These are phyloP conservation scores for Suillus bovinus DNA, from an alignment of 768 basidiomycete genomes.

Conservation along the genomic window DNA sequence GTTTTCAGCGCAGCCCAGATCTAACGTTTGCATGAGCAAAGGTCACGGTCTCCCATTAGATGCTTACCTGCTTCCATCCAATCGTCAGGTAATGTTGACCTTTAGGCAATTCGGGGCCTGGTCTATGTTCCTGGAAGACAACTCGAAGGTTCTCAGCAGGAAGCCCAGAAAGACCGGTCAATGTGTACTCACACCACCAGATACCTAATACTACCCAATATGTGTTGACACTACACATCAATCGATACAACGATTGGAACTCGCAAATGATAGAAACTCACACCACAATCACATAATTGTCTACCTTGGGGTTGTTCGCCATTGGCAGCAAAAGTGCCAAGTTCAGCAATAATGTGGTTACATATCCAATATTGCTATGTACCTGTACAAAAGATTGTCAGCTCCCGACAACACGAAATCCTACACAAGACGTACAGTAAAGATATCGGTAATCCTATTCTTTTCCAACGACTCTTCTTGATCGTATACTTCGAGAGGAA, in stretches of 20 bases:
- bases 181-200: constrained; percentile 75
- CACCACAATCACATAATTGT: constrained; percentile 76
- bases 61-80: constrained; percentile 77
- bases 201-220: constrained; percentile 82
- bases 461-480: constrained; percentile 77
- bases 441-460: constrained; percentile 83
- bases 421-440: constrained; percentile 51
- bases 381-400: constrained; percentile 39
- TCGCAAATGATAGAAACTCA: constrained; percentile 34
- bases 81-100: constrained; percentile 77
- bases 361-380: constrained; percentile 77
- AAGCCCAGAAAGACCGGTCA: neutral
- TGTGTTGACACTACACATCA: constrained; percentile 55
- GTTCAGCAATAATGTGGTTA: constrained; percentile 63
- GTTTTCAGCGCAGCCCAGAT: constrained; percentile 77
- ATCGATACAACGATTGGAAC: neutral
- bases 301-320: constrained; percentile 54
- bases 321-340: constrained; percentile 69
- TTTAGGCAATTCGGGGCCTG: constrained; percentile 76
- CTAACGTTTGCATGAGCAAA: constrained; percentile 39
- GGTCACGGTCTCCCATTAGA: neutral
- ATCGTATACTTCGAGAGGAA: constrained; percentile 64
- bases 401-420: neutral
- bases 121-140: constrained; percentile 79
- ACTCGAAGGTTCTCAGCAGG: constrained; percentile 41